Conservation (phyloP, 23 red algal species). For the Cyanidiococcus yangmingshanensis region DNA sequence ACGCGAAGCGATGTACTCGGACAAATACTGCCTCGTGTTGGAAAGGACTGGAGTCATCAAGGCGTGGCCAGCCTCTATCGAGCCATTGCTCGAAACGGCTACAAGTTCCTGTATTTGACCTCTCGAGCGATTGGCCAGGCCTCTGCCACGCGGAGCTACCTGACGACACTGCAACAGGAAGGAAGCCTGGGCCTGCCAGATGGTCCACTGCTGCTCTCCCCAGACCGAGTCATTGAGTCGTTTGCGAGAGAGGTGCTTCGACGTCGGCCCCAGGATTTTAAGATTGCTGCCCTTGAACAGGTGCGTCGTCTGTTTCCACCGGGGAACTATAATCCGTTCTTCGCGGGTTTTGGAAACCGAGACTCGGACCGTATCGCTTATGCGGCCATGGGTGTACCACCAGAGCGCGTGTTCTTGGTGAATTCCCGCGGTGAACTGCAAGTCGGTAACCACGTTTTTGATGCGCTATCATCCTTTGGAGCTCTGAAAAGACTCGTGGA, state of each 20-base stretch:
- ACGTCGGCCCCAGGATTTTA: constrained; percentile 90
- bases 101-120: constrained; percentile 92
- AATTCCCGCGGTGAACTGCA: constrained; percentile 81
- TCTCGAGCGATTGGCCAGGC: constrained; percentile 90
- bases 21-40: constrained; percentile 81
- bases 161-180: constrained; percentile 64
- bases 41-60: constrained; percentile 91
- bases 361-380: constrained; percentile 77
- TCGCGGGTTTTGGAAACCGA: constrained; percentile 95
- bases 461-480: constrained; percentile 48
- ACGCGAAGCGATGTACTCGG: constrained; percentile 90
- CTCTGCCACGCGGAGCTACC: constrained; percentile 53
- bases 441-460: constrained; percentile 56
- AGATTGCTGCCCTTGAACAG: constrained; percentile 78
- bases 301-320: constrained; percentile 63
- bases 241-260: constrained; percentile 82
- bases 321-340: constrained; percentile 75
- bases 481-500: constrained; percentile 60
- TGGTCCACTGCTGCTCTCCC: constrained; percentile 86
- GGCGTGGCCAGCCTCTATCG: constrained; percentile 80
- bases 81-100: constrained; percentile 71
- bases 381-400: constrained; percentile 58
- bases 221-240: constrained; percentile 74
- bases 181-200: constrained; percentile 49
- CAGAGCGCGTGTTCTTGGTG: constrained; percentile 76